Conservation (phyloP, 345 rosid genomes). For the Salix exigua region DNA sequence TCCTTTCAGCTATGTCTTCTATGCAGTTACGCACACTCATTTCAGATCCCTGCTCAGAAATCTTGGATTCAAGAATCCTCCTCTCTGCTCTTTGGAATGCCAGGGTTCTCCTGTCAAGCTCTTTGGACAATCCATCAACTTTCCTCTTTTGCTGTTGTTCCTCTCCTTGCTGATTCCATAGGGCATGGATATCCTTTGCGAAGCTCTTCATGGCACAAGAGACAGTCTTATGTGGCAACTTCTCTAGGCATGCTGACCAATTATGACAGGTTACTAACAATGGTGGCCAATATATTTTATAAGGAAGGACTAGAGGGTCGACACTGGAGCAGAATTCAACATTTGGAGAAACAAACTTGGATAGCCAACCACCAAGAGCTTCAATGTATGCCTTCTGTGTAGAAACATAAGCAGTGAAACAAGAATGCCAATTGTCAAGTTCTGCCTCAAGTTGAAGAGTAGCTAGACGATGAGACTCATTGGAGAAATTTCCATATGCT, state of each 20-base stretch:
- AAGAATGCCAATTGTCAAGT: constrained; percentile 34
- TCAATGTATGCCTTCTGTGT: constrained; percentile 40
- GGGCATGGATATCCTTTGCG: constrained; percentile 20
- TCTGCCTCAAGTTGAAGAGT: constrained; percentile 40
- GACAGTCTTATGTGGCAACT: constrained; percentile 35
- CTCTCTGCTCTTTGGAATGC: constrained; percentile 33
- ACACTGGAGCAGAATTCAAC: constrained; percentile 20
- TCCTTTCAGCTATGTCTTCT: constrained; percentile 30
- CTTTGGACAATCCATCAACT: constrained; percentile 30
- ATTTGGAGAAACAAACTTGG: constrained; percentile 32
- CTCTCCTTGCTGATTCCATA: constrained; percentile 40
- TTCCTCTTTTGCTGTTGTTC: constrained; percentile 46
- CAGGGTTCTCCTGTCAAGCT: constrained; percentile 26
- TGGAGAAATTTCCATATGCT: constrained; percentile 20
- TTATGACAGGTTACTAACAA: constrained; percentile 30
- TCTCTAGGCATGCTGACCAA: constrained; percentile 36
- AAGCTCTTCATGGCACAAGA: constrained; percentile 28
- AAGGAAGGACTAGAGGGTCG: constrained; percentile 9
- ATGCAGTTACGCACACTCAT: constrained; percentile 9
- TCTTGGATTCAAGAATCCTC: constrained; percentile 25
- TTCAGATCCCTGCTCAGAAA: constrained; percentile 19
- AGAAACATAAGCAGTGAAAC: constrained; percentile 29
- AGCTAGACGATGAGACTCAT: constrained; percentile 38
- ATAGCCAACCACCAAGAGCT: constrained; percentile 42
- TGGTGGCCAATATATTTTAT: constrained; percentile 20